Conservation (phyloP, 1,284 basidiomycete species). For the Fomitopsis schrenkii region DNA sequence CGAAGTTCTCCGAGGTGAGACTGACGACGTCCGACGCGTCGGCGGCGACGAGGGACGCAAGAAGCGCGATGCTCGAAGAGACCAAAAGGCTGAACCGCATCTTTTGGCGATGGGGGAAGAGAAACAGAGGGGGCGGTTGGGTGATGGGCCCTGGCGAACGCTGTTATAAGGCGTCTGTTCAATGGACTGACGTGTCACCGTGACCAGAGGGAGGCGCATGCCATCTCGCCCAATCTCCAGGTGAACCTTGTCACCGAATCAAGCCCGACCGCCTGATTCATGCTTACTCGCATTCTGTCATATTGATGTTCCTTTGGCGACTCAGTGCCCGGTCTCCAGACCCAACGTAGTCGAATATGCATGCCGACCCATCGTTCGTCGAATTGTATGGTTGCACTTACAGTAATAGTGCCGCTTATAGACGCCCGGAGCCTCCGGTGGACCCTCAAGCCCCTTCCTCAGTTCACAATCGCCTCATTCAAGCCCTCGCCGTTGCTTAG, state of each 20-base stretch:
- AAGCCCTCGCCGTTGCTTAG: too few relatives aligned
- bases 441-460: too few relatives aligned
- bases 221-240: not conserved
- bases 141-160: not conserved
- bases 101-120: slow-evolving; percentile 17
- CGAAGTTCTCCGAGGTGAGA: slow-evolving; percentile 72
- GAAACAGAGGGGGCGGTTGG: slow-evolving; percentile 10
- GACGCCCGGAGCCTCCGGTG: too few relatives aligned
- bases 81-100: slow-evolving; percentile 66
- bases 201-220: not conserved
- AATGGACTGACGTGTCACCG: slow-evolving; percentile 2
- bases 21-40: slow-evolving; percentile 78
- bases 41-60: slow-evolving; percentile 52
- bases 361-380: too few relatives aligned
- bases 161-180: slow-evolving; percentile 15
- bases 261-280: not conserved
- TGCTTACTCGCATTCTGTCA: too few relatives aligned
- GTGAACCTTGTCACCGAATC: not conserved
- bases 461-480: too few relatives aligned
- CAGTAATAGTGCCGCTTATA: too few relatives aligned
- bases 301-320: too few relatives aligned
- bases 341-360: too few relatives aligned
- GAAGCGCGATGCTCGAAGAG: slow-evolving; percentile 45
- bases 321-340: too few relatives aligned
- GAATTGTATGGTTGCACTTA: too few relatives aligned